phyloP scores from a whole-genome alignment of 257 asterid species.

The Solanum dulcamara region DNA sequence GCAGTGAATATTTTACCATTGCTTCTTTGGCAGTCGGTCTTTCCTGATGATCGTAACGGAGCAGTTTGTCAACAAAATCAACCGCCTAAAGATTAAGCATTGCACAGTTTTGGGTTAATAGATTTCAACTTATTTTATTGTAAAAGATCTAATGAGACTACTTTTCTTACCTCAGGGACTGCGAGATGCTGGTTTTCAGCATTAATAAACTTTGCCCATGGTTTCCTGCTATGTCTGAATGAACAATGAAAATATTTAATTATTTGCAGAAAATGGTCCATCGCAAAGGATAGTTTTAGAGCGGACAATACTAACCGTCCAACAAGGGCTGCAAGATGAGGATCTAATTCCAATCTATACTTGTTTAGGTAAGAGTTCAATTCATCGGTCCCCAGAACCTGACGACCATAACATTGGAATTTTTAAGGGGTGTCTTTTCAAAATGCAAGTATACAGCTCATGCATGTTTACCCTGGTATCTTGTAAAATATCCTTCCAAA shows the following conservation, averaged over 20 bases:
- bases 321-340: conserved; percentile 62
- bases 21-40: conserved; percentile 96
- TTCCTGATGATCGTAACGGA: conserved; percentile 88
- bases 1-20: conserved; percentile 39
- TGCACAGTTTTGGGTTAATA: not conserved
- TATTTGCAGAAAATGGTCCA: not conserved
- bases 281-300: not conserved
- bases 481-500: not conserved
- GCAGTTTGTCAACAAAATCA: conserved; percentile 89
- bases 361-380: conserved; percentile 53
- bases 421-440: not conserved
- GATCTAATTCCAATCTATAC: conserved; percentile 59
- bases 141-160: not conserved
- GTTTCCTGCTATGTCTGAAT: conserved; percentile 26
- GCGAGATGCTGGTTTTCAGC: conserved; percentile 44
- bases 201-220: conserved; percentile 22
- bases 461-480: not conserved
- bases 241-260: not conserved
- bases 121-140: not conserved
- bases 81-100: conserved; percentile 42
- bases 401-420: conserved; percentile 3
- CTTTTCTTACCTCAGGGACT: conserved; percentile 61
- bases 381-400: conserved; percentile 77
- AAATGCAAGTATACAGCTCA: not conserved
- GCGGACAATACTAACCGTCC: conserved; percentile 41